Evolutionary conservation across 176 grass and related monocot genomes (phyloP).

Genomic region (Themeda triandra): DNA sequence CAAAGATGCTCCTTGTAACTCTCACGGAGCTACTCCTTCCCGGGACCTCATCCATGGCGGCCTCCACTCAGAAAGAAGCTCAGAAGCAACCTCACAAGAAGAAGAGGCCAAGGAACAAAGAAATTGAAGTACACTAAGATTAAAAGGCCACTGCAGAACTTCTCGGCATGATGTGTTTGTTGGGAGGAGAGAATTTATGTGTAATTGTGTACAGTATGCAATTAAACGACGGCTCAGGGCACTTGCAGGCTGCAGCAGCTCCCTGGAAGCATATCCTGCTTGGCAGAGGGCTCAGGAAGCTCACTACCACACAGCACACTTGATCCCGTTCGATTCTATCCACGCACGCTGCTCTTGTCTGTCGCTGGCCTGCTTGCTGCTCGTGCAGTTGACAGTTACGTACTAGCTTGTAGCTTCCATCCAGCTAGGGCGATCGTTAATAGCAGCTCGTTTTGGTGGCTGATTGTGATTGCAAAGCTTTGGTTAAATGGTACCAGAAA

Average conservation of each 20-base stretch:
- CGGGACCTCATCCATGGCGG: constrained; percentile 34
- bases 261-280: constrained; percentile 29
- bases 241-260: constrained; percentile 1
- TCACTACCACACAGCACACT: constrained; percentile 43
- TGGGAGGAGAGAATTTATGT: neutral
- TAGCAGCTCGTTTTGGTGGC: neutral
- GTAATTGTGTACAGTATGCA: neutral
- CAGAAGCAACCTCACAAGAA: constrained; percentile 1
- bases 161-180: neutral
- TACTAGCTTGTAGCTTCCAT: neutral
- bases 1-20: constrained; percentile 68
- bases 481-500: neutral
- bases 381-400: neutral
- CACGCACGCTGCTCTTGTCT: constrained; percentile 18
- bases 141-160: neutral
- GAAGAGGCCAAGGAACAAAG: neutral
- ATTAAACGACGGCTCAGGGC: constrained; percentile 26
- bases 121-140: neutral
- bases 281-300: constrained; percentile 17
- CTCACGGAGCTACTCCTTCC: constrained; percentile 59
- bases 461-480: neutral
- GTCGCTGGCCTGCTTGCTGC: neutral
- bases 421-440: neutral
- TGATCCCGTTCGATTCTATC: constrained; percentile 25
- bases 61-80: constrained; percentile 49